These are phyloP conservation scores for Samsoniella hepiali DNA, from an alignment of 2,329 filamentous ascomycete species.

Conservation along the genomic window DNA sequence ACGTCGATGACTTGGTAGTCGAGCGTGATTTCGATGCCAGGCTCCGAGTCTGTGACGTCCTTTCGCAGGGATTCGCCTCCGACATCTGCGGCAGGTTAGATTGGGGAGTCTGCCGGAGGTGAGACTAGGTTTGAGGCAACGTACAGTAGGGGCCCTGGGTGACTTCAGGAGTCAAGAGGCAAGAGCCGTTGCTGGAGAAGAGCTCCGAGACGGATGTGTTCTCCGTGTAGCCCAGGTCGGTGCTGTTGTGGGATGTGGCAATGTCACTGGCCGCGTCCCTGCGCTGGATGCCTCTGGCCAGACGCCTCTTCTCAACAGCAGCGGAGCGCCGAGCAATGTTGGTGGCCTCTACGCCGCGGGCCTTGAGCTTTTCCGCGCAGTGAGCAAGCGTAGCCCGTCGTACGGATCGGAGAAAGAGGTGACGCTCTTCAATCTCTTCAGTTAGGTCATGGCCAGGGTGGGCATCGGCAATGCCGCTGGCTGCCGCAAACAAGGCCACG, in stretches of 20 bases:
- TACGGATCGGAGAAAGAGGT: conserved; percentile 37
- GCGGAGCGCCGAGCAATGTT: conserved; percentile 44
- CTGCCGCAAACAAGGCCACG: not conserved
- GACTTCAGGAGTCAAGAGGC: conserved; percentile 48
- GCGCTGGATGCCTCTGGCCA: conserved; percentile 33
- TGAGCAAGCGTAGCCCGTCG: conserved; percentile 43
- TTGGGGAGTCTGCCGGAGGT: not conserved
- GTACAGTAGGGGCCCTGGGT: conserved; percentile 47
- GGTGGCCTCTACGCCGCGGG: conserved; percentile 43
- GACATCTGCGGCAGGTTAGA: conserved; percentile 25
- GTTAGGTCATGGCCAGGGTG: conserved; percentile 49
- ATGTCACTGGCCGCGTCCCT: conserved; percentile 34
- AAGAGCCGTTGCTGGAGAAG: conserved; percentile 41
- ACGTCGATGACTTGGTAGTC: conserved; percentile 44
- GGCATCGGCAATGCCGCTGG: not conserved
- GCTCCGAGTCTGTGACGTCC: conserved; percentile 40
- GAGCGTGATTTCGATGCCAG: conserved; percentile 38
- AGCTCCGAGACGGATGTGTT: conserved; percentile 32
- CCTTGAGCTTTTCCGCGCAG: conserved; percentile 45
- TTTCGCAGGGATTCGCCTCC: conserved; percentile 31
- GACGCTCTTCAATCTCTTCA: conserved; percentile 48
- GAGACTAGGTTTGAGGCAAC: not conserved
- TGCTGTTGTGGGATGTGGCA: conserved; percentile 36
- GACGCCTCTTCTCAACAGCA: conserved; percentile 40
- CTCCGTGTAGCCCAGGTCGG: conserved; percentile 31